Evolutionary conservation across 1,284 basidiomycete species (phyloP), one percentile per base, ranked within the genome.

Genomic region (Ganoderma sp.): DNA sequence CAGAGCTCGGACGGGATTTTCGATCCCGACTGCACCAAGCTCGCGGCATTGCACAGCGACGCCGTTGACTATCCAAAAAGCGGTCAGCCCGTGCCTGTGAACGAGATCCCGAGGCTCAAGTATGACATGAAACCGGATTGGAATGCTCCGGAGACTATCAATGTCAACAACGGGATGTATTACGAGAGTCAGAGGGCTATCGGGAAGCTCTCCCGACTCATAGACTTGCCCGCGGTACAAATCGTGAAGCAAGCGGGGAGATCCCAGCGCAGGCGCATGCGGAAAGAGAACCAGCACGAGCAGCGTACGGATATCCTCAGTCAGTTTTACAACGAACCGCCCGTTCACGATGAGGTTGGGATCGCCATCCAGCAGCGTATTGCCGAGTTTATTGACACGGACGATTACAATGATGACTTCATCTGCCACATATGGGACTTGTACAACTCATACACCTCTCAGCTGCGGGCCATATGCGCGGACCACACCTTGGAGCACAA

Each of bases 31-130:
- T 95, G 94, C 74, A 69, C 90, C 19, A 81, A 72, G 66, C 81
- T 96, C 17, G 87, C 92, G 0, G 79, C 84, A 57, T 78, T 92
- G 32, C 93, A 92, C 76, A 88, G 92, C 72, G 82, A 89, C 71
- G 90, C 88, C 25, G 91, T 90, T 2, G 91, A 91, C 80, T 95
- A 86, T 74, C 87, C 84, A 2, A 78, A 88, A 79, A 90, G 84
- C 69, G 89, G 90, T 17, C 82, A 84, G 8, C 84, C 90, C 0
- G 89, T 92, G 12, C 76, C 77, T 10, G 71, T 84, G 37, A 58
- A 75, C 2, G 71, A 76, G 7, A 84, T 92, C 14, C 91, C 90
- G 0, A 84, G 73, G 74, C 78, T 80, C 14, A 79, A 80, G 54
- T 73, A 73, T 63, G 73, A 69, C 1, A 56, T 59, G 9, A 85